Percentiles rank a stretch among this genome's conserved stretches.
Evolutionary conservation across 257 asterid species (phyloP).

Genomic region (Petunia secreta): DNA sequence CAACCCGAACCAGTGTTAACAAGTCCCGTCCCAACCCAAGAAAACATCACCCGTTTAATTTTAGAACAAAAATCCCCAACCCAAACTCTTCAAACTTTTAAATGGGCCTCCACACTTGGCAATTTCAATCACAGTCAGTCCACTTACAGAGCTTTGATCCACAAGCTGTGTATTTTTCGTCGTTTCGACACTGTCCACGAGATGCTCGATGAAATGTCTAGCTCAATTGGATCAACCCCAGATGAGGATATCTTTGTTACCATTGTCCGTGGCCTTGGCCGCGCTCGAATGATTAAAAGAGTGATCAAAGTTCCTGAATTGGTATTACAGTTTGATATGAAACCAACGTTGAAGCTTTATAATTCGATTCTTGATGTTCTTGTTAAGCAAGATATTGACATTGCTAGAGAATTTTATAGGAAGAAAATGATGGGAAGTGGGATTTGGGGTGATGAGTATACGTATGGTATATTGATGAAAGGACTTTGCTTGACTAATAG

Average conservation of each 20-base stretch:
- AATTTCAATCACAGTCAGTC: constrained; percentile 61
- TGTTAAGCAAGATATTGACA: constrained; percentile 85
- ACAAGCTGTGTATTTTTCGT: constrained; percentile 71
- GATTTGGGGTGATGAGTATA: constrained; percentile 75
- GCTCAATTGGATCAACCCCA: constrained; percentile 51
- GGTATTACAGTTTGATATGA: constrained; percentile 58
- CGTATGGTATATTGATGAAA: constrained; percentile 89
- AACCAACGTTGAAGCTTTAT: constrained; percentile 71
- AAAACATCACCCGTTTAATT: constrained; percentile 65
- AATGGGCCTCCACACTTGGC: constrained; percentile 81
- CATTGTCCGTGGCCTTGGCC: constrained; percentile 73
- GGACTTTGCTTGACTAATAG: constrained; percentile 91
- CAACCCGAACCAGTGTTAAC: constrained; percentile 47
- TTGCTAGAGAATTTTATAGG: constrained; percentile 83
- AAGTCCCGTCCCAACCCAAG: constrained; percentile 59
- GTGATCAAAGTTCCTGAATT: constrained; percentile 63
- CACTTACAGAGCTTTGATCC: constrained; percentile 80
- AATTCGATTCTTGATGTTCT: constrained; percentile 88
- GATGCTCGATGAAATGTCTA: constrained; percentile 90
- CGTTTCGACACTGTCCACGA: constrained; percentile 49
- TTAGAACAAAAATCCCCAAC: constrained; percentile 71
- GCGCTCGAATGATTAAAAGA: constrained; percentile 64
- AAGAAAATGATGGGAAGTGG: constrained; percentile 76
- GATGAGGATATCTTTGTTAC: constrained; percentile 83
- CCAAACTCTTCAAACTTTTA: constrained; percentile 81